Conservation (phyloP, 2,329 filamentous ascomycete genomes). For the Alternaria dauci region DNA sequence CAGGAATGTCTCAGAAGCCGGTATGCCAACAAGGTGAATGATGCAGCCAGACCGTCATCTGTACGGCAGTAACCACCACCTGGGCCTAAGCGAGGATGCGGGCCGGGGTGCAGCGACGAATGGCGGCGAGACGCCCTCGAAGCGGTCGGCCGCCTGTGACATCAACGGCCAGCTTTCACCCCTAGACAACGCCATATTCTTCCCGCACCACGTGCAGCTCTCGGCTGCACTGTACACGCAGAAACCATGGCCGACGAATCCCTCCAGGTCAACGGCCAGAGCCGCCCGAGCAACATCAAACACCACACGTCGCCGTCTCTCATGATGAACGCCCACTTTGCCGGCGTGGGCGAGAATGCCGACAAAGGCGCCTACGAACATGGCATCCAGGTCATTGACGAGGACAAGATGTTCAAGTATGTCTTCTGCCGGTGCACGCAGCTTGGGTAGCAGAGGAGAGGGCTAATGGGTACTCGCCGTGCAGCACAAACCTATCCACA, state of each 20-base stretch:
- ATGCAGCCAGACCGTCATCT: conserved; percentile 38
- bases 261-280: conserved; percentile 48
- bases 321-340: conserved; percentile 82
- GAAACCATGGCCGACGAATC: conserved; percentile 42
- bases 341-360: conserved; percentile 71
- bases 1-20: conserved; percentile 4
- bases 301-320: conserved; percentile 55
- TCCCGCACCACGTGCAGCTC: conserved; percentile 41
- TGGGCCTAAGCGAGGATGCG: conserved; percentile 41
- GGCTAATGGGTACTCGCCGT: conserved; percentile 33
- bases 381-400: conserved; percentile 96
- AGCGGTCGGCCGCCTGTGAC: conserved; percentile 47
- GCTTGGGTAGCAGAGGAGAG: neutral
- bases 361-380: conserved; percentile 78
- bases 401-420: conserved; percentile 96
- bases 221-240: conserved; percentile 27
- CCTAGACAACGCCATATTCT: conserved; percentile 43
- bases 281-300: conserved; percentile 47
- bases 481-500: conserved; percentile 76
- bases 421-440: conserved; percentile 41
- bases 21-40: conserved; percentile 22
- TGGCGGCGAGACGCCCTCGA: conserved; percentile 31
- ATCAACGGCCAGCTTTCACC: conserved; percentile 47
- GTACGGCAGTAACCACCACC: conserved; percentile 35
- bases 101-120: conserved; percentile 41